phyloP scores from a whole-genome alignment of 2,329 filamentous ascomycete species.

The Dothidotthia symphoricarpi region DNA sequence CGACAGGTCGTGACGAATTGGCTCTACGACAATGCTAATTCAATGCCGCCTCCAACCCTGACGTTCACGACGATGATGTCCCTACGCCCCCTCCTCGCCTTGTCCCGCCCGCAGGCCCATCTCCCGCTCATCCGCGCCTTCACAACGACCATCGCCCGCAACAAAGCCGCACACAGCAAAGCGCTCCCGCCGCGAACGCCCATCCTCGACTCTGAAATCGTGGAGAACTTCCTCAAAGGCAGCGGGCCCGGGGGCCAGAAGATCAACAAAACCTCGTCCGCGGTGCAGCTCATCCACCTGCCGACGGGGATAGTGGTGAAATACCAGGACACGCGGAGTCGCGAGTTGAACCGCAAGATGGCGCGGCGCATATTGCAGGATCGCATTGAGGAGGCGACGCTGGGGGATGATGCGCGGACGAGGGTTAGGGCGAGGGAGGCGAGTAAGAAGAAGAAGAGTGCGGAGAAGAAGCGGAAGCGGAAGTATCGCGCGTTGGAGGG shows the following conservation, averaged over 20 bases:
- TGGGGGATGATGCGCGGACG: conserved; percentile 67
- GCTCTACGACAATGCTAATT: conserved; percentile 14
- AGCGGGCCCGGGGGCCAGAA: conserved; percentile 93
- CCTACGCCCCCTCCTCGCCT: conserved; percentile 2
- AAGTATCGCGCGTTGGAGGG: conserved; percentile 58
- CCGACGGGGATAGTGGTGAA: conserved; percentile 93
- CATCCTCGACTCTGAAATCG: conserved; percentile 74
- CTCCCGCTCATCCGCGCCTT: conserved; percentile 23
- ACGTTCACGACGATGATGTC: conserved; percentile 15
- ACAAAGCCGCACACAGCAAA: conserved; percentile 16
- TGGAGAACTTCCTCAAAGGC: conserved; percentile 84
- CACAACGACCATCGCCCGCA: conserved; percentile 11
- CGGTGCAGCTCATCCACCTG: conserved; percentile 86
- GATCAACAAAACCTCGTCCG: conserved; percentile 97
- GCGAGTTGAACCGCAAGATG: conserved; percentile 81
- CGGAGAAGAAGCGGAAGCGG: conserved; percentile 75
- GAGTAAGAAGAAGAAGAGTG: conserved; percentile 70
- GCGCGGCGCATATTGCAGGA: conserved; percentile 76
- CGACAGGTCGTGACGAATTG: no score
- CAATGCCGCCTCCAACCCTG: conserved; percentile 13
- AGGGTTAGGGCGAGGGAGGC: conserved; percentile 63
- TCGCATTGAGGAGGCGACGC: conserved; percentile 69
- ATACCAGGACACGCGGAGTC: conserved; percentile 84
- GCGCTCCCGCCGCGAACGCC: conserved; percentile 67
- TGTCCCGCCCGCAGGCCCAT: conserved; percentile 6